phyloP scores from a whole-genome alignment of 139 green algal species.

The Picochlorum sp. region DNA sequence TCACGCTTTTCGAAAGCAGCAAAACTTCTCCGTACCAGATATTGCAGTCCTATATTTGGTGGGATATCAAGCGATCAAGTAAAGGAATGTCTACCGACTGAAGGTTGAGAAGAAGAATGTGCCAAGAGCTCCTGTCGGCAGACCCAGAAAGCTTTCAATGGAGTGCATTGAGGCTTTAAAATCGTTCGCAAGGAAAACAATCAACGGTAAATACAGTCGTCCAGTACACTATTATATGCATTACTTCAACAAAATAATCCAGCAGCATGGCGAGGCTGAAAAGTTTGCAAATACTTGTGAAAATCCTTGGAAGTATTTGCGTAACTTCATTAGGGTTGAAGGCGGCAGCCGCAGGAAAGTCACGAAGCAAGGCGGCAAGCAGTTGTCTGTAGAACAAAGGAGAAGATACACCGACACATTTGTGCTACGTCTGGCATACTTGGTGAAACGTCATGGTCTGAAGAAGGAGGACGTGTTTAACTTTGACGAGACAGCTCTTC shows the following conservation, averaged over 20 bases:
- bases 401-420: background rate
- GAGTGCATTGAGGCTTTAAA: background rate
- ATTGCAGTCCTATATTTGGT: background rate
- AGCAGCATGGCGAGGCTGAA: background rate
- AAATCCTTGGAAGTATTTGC: background rate
- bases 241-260: background rate
- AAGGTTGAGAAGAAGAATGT: background rate
- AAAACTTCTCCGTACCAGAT: background rate
- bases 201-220: background rate
- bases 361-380: background rate
- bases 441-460: background rate
- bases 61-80: background rate
- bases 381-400: background rate
- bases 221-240: background rate
- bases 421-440: background rate
- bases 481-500: conserved; percentile 8
- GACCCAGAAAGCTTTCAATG: background rate
- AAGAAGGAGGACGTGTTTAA: conserved; percentile 4
- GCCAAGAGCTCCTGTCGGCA: background rate
- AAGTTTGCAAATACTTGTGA: background rate
- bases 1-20: background rate
- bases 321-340: background rate
- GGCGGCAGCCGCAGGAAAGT: background rate
- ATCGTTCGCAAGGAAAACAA: background rate
- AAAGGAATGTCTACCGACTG: background rate